Conservation (phyloP, 768 basidiomycete species). For the Boletus vermiculosoides region DNA sequence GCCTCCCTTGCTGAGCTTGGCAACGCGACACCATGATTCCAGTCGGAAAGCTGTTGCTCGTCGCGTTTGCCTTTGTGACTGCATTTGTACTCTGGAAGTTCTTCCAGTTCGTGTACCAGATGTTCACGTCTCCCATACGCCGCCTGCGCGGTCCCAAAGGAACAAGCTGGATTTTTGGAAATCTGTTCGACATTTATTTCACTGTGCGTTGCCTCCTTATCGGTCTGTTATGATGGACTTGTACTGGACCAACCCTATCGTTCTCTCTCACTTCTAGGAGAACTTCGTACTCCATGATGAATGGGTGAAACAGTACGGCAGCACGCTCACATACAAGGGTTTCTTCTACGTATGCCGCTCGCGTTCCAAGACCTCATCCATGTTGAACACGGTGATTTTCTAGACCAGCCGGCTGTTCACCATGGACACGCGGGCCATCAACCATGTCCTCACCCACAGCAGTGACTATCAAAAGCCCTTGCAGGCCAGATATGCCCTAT, state of each 20-base stretch:
- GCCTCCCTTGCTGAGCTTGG: too few species aligned
- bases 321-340: constrained; percentile 11
- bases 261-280: constrained; percentile 1
- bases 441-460: constrained; percentile 55
- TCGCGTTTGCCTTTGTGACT: background rate
- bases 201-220: constrained; percentile 31
- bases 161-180: constrained; percentile 47
- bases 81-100: constrained; percentile 10
- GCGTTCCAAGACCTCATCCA: too few species aligned
- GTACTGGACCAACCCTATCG: background rate
- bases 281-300: constrained; percentile 7
- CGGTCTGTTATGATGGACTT: background rate
- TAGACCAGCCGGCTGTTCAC: constrained; percentile 49
- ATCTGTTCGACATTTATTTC: constrained; percentile 45
- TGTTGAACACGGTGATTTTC: background rate
- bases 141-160: constrained; percentile 46
- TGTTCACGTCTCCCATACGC: constrained; percentile 44
- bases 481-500: background rate
- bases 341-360: constrained; percentile 6
- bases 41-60: background rate
- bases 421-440: constrained; percentile 58
- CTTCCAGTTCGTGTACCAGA: constrained; percentile 26
- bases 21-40: constrained; percentile 6
- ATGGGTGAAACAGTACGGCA: constrained; percentile 16
- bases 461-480: constrained; percentile 50